These are phyloP conservation scores for Coniosporium tulheliwenetii DNA, from an alignment of 2,329 filamentous ascomycete genomes.

Conservation along the genomic window DNA sequence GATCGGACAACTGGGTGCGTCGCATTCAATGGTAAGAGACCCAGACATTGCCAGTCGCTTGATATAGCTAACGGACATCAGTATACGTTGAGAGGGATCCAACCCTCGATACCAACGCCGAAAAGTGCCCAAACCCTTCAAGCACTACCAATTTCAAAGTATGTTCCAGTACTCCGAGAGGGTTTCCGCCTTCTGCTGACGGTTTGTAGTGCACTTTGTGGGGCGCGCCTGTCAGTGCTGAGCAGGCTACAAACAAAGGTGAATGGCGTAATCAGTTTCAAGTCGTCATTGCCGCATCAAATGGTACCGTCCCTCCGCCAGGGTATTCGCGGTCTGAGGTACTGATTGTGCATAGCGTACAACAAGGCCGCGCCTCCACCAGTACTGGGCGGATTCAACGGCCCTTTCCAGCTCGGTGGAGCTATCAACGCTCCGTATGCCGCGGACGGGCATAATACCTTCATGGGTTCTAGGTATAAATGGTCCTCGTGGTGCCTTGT, in stretches of 20 bases:
- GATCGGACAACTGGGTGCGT: slow-evolving; percentile 12
- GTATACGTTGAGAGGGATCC: slow-evolving; percentile 21
- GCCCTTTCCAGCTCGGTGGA: slow-evolving; percentile 15
- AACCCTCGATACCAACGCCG: slow-evolving; percentile 11
- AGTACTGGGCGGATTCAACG: slow-evolving; percentile 7
- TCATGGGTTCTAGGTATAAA: slow-evolving; percentile 11
- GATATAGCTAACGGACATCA: no score
- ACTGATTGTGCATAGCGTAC: slow-evolving; percentile 2
- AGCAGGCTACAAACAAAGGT: slow-evolving; percentile 17
- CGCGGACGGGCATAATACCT: slow-evolving; percentile 10
- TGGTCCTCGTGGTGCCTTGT: no score
- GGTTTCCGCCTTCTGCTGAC: not conserved
- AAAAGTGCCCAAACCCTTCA: slow-evolving; percentile 16
- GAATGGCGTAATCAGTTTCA: slow-evolving; percentile 17
- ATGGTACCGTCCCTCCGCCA: slow-evolving; percentile 13
- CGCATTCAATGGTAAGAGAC: slow-evolving; percentile 13
- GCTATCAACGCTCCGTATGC: slow-evolving; percentile 17
- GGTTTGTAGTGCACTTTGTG: slow-evolving; percentile 16
- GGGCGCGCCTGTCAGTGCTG: slow-evolving; percentile 13
- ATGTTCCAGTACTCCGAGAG: no score
- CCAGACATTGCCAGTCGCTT: no score
- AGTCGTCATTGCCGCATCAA: slow-evolving; percentile 25
- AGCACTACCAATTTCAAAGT: slow-evolving; percentile 12
- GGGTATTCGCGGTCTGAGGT: slow-evolving; percentile 5
- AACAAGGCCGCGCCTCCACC: slow-evolving; percentile 8